Conservation (phyloP, 352 stramenopile genomes). For the Phytophthora quininea region DNA sequence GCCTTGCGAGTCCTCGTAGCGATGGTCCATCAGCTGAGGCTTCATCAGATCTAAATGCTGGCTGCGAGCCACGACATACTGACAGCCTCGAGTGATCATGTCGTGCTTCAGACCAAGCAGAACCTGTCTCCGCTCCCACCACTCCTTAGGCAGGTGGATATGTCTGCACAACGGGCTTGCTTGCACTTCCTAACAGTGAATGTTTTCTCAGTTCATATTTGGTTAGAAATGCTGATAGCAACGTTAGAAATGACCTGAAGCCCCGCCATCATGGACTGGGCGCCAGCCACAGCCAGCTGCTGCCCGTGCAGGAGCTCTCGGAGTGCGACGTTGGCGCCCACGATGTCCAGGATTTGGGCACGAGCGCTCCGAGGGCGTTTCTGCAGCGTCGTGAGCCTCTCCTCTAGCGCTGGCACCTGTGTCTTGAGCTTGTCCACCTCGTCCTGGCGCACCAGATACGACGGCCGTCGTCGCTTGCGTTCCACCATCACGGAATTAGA, state of each 20-base stretch:
- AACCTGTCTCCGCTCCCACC: constrained; percentile 37
- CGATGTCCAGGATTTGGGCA: constrained; percentile 24
- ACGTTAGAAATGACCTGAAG: constrained; percentile 8
- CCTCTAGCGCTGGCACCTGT: constrained; percentile 26
- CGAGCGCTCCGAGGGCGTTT: constrained; percentile 20
- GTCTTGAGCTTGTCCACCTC: constrained; percentile 30
- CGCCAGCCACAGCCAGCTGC: constrained; percentile 17
- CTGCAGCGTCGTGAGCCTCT: constrained; percentile 20
- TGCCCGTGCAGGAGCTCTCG: constrained; percentile 30
- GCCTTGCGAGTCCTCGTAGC: constrained; percentile 1
- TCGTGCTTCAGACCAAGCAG: constrained; percentile 41
- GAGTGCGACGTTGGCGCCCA: constrained; percentile 28
- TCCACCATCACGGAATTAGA: constrained; percentile 2
- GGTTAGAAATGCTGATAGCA: too few relatives aligned
- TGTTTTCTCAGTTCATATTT: too few relatives aligned
- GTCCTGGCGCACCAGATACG: constrained; percentile 37
- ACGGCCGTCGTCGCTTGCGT: constrained; percentile 31
- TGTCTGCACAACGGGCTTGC: constrained; percentile 35
- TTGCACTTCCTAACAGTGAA: not conserved
- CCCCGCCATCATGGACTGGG: constrained; percentile 34
- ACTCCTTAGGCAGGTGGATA: constrained; percentile 36
- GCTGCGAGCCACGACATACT: constrained; percentile 43
- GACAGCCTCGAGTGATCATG: constrained; percentile 42
- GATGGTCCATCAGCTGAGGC: constrained; percentile 32
- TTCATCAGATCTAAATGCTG: constrained; percentile 44